phyloP scores from a whole-genome alignment of 1,284 basidiomycete genomes.

The Microbotryum lychnidis-dioicae region DNA sequence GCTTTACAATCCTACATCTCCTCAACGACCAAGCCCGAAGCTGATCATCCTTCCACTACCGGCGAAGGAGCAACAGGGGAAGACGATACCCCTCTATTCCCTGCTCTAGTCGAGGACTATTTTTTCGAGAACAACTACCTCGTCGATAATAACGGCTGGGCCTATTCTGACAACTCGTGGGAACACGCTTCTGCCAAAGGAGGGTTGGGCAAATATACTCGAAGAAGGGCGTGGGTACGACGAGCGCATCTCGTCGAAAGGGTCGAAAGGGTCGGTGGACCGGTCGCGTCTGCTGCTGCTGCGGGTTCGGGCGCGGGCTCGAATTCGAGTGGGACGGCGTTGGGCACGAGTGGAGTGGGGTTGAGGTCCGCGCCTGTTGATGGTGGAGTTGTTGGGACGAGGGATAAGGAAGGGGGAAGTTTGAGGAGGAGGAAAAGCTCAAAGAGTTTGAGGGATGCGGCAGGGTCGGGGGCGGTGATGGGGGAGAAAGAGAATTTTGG shows the following conservation, averaged over 20 bases:
- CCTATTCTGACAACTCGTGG: conserved; percentile 45
- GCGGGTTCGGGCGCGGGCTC: not conserved
- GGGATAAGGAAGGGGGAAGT: not conserved
- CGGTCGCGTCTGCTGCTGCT: not conserved
- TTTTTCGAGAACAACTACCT: conserved; percentile 23
- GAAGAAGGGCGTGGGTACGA: conserved; percentile 42
- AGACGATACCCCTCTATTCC: conserved; percentile 7
- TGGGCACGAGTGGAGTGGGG: not conserved
- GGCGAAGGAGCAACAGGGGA: not conserved
- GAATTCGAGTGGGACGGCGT: not conserved
- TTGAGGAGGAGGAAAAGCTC: conserved; percentile 1
- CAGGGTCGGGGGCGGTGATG: too few relatives aligned
- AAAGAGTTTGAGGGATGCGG: too few relatives aligned
- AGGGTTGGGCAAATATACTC: conserved; percentile 42
- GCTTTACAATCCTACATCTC: not conserved
- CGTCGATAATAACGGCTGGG: conserved; percentile 43
- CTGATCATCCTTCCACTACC: conserved; percentile 2
- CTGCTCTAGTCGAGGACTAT: conserved; percentile 8
- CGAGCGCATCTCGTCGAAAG: conserved; percentile 40
- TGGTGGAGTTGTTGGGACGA: not conserved
- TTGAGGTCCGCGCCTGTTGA: not conserved
- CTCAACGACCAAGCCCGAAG: not conserved
- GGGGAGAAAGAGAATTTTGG: not conserved
- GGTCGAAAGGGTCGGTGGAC: conserved; percentile 17
- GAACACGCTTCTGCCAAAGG: conserved; percentile 41